Base-by-base conservation (phyloP, 2,329 filamentous ascomycete genomes). In the Fusarium sp. region DNA sequence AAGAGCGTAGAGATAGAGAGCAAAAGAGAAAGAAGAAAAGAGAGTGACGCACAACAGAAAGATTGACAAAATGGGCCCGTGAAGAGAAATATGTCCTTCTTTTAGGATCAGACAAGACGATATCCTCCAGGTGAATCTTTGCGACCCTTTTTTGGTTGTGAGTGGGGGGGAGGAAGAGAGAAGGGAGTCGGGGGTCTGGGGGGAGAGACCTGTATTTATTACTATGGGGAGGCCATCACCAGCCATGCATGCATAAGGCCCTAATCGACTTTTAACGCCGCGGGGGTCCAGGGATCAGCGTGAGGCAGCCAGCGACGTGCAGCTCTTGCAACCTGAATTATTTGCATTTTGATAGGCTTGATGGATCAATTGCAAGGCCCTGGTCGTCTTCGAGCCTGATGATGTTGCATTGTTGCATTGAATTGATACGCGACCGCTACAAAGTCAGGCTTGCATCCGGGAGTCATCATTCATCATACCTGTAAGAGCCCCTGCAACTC, bases 91-190 rank as follows among this genome's bases (percentile, higher is more conserved):
- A 79, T 77, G 74, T 71, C 79, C 79, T 51, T 69, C 77, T 29
- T 37, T 51, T 24, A 20, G 18, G 49, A 53, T n/a, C 83, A 61
- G 83, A 83, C 83, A 83, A 61, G 83, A 83, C 83, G 83, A 84
- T 81, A 84, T 82, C 83, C 83, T 81, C 81, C 76, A 80, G 78
- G 79, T 81, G 79, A 80, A 74, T 73, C 80, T 88, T 88, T 88
- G 87, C 86, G 85, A 85, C 86, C 86, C 85, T 82, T 81, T 81
- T 80, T 81, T 82, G 84, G 81, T 84, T 79, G 83, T 81, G 84
- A 84, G 84, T 86, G 85, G 83, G 81, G 81, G 82, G 82, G 80
- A 81, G 82, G 79, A 80, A 81, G 79, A 81, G 69, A 77, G 76
- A 77, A 61, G 54, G 63, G 18, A 24, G 48, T 47, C 57, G 53